Conservation (phyloP, 2,329 filamentous ascomycete species). For the Neofusicoccum sp. region DNA sequence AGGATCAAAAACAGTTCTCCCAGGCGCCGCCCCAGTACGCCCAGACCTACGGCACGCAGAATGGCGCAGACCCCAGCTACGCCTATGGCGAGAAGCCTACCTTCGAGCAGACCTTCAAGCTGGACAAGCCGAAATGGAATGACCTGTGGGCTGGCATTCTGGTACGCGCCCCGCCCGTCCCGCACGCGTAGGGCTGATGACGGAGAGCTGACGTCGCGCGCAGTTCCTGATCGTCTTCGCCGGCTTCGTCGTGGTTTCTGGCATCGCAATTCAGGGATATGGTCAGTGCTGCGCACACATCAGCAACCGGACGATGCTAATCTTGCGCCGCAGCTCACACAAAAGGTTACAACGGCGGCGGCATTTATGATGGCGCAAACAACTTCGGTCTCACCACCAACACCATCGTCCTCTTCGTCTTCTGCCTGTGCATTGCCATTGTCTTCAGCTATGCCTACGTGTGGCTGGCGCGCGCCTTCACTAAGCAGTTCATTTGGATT, state of each 20-base stretch:
- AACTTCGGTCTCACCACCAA: conserved; percentile 73
- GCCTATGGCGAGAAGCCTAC: conserved; percentile 46
- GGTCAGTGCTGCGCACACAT: conserved; percentile 25
- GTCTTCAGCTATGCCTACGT: conserved; percentile 77
- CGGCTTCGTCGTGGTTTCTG: conserved; percentile 76
- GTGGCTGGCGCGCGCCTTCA: conserved; percentile 70
- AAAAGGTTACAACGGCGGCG: conserved; percentile 63
- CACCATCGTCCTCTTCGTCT: conserved; percentile 80
- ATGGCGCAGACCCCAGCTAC: conserved; percentile 1
- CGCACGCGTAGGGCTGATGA: not conserved
- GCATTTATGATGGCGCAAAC: conserved; percentile 70
- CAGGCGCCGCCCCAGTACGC: conserved; percentile 27
- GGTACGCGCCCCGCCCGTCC: conserved; percentile 40
- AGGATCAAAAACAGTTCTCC: conserved; percentile 30
- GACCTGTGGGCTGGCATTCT: conserved; percentile 86
- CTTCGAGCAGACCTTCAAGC: conserved; percentile 80
- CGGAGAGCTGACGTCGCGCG: conserved; percentile 4
- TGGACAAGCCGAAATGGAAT: conserved; percentile 83
- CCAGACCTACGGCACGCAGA: conserved; percentile 22
- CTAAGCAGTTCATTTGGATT: conserved; percentile 89
- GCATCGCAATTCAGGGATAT: conserved; percentile 73
- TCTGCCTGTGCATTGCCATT: conserved; percentile 71
- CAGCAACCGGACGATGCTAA: conserved; percentile 18
- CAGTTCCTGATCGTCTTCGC: conserved; percentile 68
- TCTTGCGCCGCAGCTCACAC: conserved; percentile 46